Evolutionary conservation across 345 rosid genomes (phyloP), one percentile per base, ranked within the genome.

Genomic region (Diplotaxis tenuifolia): DNA sequence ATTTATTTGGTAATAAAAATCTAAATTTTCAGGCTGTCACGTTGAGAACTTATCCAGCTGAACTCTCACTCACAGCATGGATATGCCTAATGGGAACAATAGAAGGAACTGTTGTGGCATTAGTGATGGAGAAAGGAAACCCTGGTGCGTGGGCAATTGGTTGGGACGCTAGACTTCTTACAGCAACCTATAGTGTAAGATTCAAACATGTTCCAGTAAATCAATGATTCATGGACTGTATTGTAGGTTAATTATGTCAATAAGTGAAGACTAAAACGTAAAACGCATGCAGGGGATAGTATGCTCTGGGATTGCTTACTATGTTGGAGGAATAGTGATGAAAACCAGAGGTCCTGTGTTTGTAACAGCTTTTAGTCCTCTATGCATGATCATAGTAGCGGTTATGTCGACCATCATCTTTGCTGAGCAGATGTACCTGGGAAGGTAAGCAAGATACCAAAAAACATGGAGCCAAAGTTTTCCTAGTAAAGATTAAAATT

Each of bases 331-430:
- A 36, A 45, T 86, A 28, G 80, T 89, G 54, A 89, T 88, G 96
- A 83, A 83, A 69, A 89, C 86, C 7, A 84, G 87, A 78, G 97
- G 97, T 11, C 97, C 99, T 0, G 99, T 95, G 27, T 95, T 91
- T 62, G 93, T 95, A 6, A 82, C 93, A 19, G 97, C 99, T 53
- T 92, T 92, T 9, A 85, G 67, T 75, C 97, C 97, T 5, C 72
- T 95, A 0, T 55, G 89, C 77, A 89, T 88, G 97, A 84, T 92
- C 45, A 85, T 95, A 19, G 97, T 95, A n/a, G 97, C 96, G 0
- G 62, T 87, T 53, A 65, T 87, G 86, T 86, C 97, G 15, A 77
- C 96, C 36, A 32, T 95, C 80, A 87, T 92, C 59, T 84, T 92
- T 7, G 85, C 85, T 0, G 99, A 95, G 83, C 86, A 86, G 65